A percentile compares a stretch with the other conserved stretches of the same genome.
Conservation (phyloP, 768 basidiomycete species). For the Lactarius hengduanensis region DNA sequence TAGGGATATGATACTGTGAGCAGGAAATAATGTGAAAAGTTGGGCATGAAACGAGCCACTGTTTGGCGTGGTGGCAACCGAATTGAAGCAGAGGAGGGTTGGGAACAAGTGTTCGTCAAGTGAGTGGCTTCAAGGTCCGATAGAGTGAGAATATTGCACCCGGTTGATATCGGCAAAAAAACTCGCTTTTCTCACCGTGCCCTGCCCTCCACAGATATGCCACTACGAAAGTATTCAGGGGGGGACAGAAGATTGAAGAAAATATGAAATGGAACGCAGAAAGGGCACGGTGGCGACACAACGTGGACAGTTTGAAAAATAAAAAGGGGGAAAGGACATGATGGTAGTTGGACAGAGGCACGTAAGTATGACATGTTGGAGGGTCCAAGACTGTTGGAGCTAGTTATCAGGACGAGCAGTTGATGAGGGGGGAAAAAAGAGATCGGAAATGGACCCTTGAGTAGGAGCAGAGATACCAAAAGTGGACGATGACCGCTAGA, state of each 20-base stretch:
- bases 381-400: not conserved
- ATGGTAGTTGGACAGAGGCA: constrained; percentile 2
- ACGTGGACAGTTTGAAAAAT: not conserved
- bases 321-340: not conserved
- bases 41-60: not conserved
- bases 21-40: not conserved
- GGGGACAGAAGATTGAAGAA: constrained; percentile 10
- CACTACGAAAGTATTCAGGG: not conserved
- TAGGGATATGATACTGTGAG: not conserved
- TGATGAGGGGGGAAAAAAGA: not conserved
- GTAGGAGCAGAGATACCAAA: constrained; percentile 17
- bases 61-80: constrained; percentile 9
- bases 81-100: constrained; percentile 6
- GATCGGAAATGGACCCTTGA: constrained; percentile 1
- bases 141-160: constrained; percentile 3
- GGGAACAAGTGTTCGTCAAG: not conserved
- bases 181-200: not conserved
- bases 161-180: not conserved
- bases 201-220: not conserved
- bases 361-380: constrained; percentile 19
- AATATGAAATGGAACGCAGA: constrained; percentile 21
- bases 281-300: not conserved
- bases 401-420: constrained; percentile 9
- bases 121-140: constrained; percentile 1
- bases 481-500: constrained; percentile 13